Evolutionary conservation across 2,329 filamentous ascomycete species (phyloP), one percentile per base, ranked within the genome.

Genomic region (Monosporascus sp.): DNA sequence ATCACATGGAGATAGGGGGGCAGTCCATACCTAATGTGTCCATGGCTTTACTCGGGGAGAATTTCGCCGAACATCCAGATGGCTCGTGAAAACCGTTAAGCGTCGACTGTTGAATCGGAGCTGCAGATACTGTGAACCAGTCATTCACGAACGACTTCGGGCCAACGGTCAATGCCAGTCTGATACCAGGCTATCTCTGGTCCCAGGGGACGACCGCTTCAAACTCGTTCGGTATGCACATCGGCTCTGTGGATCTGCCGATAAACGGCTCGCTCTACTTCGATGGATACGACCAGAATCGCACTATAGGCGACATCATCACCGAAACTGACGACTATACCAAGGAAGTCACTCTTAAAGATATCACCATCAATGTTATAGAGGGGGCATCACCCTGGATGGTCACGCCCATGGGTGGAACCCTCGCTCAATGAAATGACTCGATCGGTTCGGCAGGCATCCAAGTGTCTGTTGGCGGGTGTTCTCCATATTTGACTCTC

Each of bases 151-250:
- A 49, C 11, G 24, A 35, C 49, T n/a, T 2, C 15, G 55, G 47
- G 2, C 57, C 59, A 8, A 20, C 43, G 2, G 62, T 66, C 51
- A 68, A 70, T 43, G 64, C 65, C 25, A 70, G 63, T 55, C 55
- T 69, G 7, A 55, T 63, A 9, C 65, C 67, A 1, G 64, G 66
- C n/a, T 64, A 58, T 43, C 46, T 69, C 11, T 62, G 56, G 51
- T 44, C 51, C 6, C 45, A 63, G 1, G 47, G 59, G 1, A 39
- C 55, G 14, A 71, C 63, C 18, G 63, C 67, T 2, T 74, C 72
- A 1, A 73, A 71, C 53, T 74, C 71, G 1, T 75, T 69, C 53
- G 65, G 68, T 17, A 64, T 75, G 68, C 73, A 75, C 51, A 72
- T 76, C 20, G 72, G 72, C 5, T 70, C 72, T 1, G 70, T 60